phyloP scores from a whole-genome alignment of 108 stramenopile genomes.

The Pseudonitzschia pungens region DNA sequence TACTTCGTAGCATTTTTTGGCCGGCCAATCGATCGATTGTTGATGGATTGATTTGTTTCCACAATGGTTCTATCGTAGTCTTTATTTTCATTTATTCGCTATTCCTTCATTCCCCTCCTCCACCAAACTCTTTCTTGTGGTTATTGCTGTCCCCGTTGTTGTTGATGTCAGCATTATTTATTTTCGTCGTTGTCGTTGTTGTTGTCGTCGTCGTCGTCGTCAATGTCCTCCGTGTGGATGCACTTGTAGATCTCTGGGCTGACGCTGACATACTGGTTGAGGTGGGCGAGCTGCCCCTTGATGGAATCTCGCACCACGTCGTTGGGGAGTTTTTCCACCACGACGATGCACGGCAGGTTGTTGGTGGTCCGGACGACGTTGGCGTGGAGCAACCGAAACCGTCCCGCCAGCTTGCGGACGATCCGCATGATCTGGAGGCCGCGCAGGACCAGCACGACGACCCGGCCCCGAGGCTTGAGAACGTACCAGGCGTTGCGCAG shows the following conservation, averaged over 20 bases:
- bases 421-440: slow-evolving; percentile 70
- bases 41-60: too few species aligned
- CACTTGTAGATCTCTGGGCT: slow-evolving; percentile 64
- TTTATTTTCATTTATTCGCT: too few species aligned
- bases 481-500: slow-evolving; percentile 67
- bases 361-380: slow-evolving; percentile 69
- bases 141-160: too few species aligned
- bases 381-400: slow-evolving; percentile 52
- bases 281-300: slow-evolving; percentile 61
- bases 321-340: slow-evolving; percentile 54
- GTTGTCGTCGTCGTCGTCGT: slow-evolving; percentile 30
- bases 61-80: too few species aligned
- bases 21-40: too few species aligned
- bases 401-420: slow-evolving; percentile 61
- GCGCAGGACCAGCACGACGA: slow-evolving; percentile 70
- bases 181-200: neutral
- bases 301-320: slow-evolving; percentile 59
- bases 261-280: slow-evolving; percentile 64
- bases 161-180: too few species aligned
- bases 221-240: slow-evolving; percentile 64
- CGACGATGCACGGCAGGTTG: slow-evolving; percentile 68
- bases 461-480: slow-evolving; percentile 50
- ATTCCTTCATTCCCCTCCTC: too few species aligned
- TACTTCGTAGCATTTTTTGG: too few species aligned
- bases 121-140: too few species aligned